Percentiles rank a stretch among this genome's conserved stretches.
These are phyloP conservation scores for Phaeoacremonium minimum DNA, from an alignment of 2,329 filamentous ascomycete genomes.

Conservation along the genomic window DNA sequence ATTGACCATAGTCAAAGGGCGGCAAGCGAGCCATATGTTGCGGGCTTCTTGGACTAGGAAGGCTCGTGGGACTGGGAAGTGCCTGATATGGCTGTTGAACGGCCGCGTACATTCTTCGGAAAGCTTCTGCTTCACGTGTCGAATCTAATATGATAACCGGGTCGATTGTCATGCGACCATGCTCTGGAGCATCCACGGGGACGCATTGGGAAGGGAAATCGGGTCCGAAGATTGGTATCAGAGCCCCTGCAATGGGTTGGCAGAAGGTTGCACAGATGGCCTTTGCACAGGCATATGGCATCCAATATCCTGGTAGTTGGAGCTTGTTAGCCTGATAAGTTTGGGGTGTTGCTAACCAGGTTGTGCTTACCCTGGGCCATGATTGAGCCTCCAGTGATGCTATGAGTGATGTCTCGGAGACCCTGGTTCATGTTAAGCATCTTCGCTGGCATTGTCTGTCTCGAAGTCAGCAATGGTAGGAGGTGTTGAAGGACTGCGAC, in stretches of 20 bases:
- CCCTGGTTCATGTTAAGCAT: constrained; percentile 75
- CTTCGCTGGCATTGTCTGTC: constrained; percentile 81
- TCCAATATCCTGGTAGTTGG: constrained; percentile 80
- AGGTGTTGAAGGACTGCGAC: neutral
- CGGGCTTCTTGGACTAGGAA: constrained; percentile 10
- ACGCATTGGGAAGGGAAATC: constrained; percentile 73
- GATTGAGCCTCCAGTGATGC: constrained; percentile 89
- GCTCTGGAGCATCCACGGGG: constrained; percentile 57
- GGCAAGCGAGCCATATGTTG: no score
- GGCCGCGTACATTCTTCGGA: constrained; percentile 28
- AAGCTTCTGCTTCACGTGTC: constrained; percentile 41
- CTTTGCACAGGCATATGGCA: constrained; percentile 82
- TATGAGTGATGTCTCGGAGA: constrained; percentile 84
- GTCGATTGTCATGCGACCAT: constrained; percentile 64
- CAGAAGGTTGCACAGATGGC: constrained; percentile 90
- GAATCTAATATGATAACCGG: constrained; percentile 48
- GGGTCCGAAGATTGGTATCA: constrained; percentile 87
- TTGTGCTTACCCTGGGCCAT: constrained; percentile 71
- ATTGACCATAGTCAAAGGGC: no score
- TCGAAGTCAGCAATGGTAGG: constrained; percentile 4
- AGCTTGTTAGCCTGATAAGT: constrained; percentile 3
- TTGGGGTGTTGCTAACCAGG: neutral
- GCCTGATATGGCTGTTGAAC: constrained; percentile 11
- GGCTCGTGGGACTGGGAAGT: constrained; percentile 15
- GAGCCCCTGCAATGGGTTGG: constrained; percentile 72